These are phyloP conservation scores for Funneliformis mosseae DNA, from an alignment of 192 early-diverging fungal species.

Conservation along the genomic window DNA sequence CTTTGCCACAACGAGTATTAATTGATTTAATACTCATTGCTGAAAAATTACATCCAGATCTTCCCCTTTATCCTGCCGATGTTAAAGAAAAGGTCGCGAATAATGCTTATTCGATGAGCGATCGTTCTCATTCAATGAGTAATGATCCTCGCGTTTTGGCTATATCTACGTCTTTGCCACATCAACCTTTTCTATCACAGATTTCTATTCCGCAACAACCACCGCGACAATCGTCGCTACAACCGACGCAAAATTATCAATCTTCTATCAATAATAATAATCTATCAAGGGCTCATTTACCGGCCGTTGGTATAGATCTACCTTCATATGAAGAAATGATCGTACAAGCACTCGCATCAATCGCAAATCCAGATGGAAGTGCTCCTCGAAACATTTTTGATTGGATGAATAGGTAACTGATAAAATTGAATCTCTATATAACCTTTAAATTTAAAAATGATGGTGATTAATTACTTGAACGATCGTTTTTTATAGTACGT, in stretches of 20 bases:
- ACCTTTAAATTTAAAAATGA: background rate
- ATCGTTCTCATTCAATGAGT: no score
- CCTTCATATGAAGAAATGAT: slow-evolving; percentile 59
- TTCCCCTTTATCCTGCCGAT: slow-evolving; percentile 35
- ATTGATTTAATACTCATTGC: slow-evolving; percentile 36
- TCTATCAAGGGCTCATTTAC: slow-evolving; percentile 3
- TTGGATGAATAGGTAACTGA: slow-evolving; percentile 49
- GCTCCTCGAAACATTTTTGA: slow-evolving; percentile 50
- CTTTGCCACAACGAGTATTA: slow-evolving; percentile 33
- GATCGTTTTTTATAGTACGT: slow-evolving; percentile 36
- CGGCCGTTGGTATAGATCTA: slow-evolving; percentile 34
- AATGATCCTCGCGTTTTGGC: background rate
- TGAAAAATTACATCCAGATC: slow-evolving; percentile 36
- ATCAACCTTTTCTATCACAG: background rate
- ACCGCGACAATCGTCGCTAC: no score
- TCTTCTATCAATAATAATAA: background rate
- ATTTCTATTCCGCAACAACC: background rate
- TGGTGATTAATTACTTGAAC: background rate
- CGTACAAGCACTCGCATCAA: slow-evolving; percentile 45
- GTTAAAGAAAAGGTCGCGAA: slow-evolving; percentile 25
- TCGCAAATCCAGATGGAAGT: slow-evolving; percentile 45
- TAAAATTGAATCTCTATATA: background rate
- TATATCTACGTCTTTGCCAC: background rate
- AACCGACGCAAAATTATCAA: background rate
- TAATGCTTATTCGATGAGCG: background rate